phyloP scores from a whole-genome alignment of 2,329 filamentous ascomycete genomes.

The Dactylella cylindrospora region DNA sequence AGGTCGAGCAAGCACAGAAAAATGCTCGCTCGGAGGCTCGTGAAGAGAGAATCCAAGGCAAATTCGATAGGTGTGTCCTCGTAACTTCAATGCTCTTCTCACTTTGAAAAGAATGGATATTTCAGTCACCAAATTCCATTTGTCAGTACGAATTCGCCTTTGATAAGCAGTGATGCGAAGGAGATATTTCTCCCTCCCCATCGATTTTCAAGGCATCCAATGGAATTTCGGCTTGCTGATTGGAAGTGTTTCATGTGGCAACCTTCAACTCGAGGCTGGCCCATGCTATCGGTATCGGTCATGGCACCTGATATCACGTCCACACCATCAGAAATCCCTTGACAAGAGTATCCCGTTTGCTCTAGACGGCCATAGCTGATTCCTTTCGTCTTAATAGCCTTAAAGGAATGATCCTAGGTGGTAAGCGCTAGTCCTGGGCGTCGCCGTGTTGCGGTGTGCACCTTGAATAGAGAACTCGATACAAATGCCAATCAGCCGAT shows the following conservation, averaged over 20 bases:
- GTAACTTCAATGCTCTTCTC: not conserved
- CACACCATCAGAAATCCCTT: no score
- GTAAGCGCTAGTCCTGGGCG: slow-evolving; percentile 11
- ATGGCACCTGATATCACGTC: slow-evolving; percentile 37
- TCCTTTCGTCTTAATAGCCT: not conserved
- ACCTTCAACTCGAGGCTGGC: not conserved
- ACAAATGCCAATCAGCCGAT: no score
- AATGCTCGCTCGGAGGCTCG: slow-evolving; percentile 12
- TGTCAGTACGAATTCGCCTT: slow-evolving; percentile 5
- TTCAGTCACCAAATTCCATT: slow-evolving; percentile 12
- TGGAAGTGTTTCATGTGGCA: slow-evolving; percentile 28
- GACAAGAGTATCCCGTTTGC: not conserved
- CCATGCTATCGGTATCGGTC: slow-evolving; percentile 32
- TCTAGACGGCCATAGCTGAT: slow-evolving; percentile 22
- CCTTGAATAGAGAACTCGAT: slow-evolving; percentile 18
- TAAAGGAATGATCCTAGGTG: slow-evolving; percentile 18
- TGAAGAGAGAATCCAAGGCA: slow-evolving; percentile 13
- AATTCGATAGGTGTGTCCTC: slow-evolving; percentile 27
- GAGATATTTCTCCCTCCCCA: no score
- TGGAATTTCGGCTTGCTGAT: not conserved
- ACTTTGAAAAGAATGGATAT: not conserved
- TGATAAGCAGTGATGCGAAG: no score
- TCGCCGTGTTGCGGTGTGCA: not conserved
- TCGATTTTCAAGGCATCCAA: slow-evolving; percentile 5
- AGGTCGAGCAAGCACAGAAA: slow-evolving; percentile 18